Evolutionary conservation across 208 protist genomes (phyloP), one percentile per base, ranked within the genome.

Genomic region (Phytomonas francai): DNA sequence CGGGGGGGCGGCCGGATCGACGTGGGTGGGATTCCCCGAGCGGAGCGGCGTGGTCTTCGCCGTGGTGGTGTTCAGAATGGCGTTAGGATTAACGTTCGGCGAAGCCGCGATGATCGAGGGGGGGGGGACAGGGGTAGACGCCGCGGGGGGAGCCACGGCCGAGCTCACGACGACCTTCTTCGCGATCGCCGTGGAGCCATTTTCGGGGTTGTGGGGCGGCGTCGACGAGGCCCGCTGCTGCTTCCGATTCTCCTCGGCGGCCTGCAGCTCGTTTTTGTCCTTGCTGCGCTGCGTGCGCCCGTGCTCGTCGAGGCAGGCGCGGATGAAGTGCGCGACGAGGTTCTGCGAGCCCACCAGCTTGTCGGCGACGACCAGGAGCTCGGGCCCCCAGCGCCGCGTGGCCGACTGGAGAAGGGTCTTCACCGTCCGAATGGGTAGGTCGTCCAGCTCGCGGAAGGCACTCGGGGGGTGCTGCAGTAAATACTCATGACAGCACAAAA

Each of bases 401-500:
- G 81, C 65, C 62, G 79, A 86, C 69, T 95, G 88, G 60, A 97
- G 68, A 30, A 95, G 81, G 0, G 89, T 95, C 78, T 97, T 97
- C 27, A 97, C 78, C 3, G 88, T 94, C 49, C 92, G 83, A 30
- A 97, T 88, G 5, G 89, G 81, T 36, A 95, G 58, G 67, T 97
- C 92, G 65, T 95, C 85, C 32, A 91, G 79, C 34, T 84, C 78
- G 34, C 86, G 87, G 63, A 97, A 95, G 1, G 83, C 77, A 65
- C 87, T 95, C 3, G 92, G 92, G 4, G 92, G 92, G 73, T 97
- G 85, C 70, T 91, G 84, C 51, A 94, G 67, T 25, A 97, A 78
- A 67, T 92, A 97, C 63, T 91, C 86, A 66, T 97, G 85, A 58
- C 87, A 89, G 74, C 89, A 90, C 9, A 94, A 59, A 29, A 95